Conservation (phyloP, 78 protist species). For the Pigoraptor vietnamica region DNA sequence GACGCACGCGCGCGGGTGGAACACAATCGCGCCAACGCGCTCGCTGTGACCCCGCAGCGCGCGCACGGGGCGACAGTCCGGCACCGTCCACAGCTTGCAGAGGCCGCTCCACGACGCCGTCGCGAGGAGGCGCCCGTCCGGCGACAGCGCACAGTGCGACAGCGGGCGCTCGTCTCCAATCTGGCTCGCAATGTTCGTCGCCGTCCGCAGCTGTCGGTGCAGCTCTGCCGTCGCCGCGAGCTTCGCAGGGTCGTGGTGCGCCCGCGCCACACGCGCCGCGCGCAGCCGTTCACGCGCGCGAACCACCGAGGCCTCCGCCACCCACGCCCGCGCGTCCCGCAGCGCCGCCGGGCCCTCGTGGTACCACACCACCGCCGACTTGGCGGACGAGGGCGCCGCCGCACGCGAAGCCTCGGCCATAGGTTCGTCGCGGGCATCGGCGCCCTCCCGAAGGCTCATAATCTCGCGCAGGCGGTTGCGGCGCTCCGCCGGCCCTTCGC, state of each 20-base stretch:
- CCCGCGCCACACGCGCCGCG: background rate
- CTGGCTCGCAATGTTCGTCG: background rate
- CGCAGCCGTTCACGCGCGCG: background rate
- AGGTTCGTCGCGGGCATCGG: background rate
- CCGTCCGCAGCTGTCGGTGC: background rate
- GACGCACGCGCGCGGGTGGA: background rate
- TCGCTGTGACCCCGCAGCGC: background rate
- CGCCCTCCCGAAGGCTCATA: background rate
- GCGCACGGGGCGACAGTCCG: background rate
- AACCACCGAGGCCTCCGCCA: background rate
- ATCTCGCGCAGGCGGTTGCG: constrained; percentile 1
- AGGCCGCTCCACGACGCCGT: background rate
- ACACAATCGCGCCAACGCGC: background rate
- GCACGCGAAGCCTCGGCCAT: background rate
- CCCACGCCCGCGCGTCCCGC: background rate
- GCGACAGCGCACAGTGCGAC: background rate
- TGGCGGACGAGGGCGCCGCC: background rate
- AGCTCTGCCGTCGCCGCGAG: background rate
- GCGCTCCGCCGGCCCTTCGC: constrained; percentile 3
- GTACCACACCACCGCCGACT: constrained; percentile 6
- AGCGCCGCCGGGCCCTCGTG: constrained; percentile 15
- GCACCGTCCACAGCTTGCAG: background rate
- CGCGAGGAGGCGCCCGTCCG: background rate
- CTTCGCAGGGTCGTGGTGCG: background rate
- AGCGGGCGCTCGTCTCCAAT: constrained; percentile 9